Base-by-base conservation (phyloP, 176 grass and related monocot species). In the Saccharum spontaneum region DNA sequence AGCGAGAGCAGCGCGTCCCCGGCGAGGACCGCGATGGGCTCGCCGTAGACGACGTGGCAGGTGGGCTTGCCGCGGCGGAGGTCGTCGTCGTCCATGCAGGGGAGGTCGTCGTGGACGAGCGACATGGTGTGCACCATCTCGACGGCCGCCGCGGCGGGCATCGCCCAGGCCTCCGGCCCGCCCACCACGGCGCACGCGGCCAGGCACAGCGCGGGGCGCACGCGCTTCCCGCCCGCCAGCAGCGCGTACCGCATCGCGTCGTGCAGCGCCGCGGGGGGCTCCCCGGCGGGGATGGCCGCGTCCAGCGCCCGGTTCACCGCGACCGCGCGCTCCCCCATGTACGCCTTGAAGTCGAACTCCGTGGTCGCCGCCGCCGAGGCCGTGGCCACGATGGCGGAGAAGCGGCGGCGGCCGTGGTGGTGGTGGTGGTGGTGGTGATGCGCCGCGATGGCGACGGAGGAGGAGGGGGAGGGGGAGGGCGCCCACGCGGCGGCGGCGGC, bases 41-140 rank as follows among this genome's bases (percentile, higher is more conserved):
- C 94, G 69, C 90, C 87, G 71, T 67, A 97, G 11, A 89, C 85
- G 63, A 84, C 81, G 87, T 97, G 91, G 85, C 91, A 92, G 67
- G 94, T 90, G 74, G 79, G 76, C 87, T 94, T 87, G 48, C 94
- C 94, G 37, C 91, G 89, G 7, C 87, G 87, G 22, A 97, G 89
- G 83, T 94, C 85, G 64, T 97, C 94, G 77, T 97, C 84, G 67
- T 97, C 94, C 91, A 97, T 94, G 91, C 94, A 94, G 10, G 94
- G 94, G 5, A 97, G 71, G 81, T 97, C 91, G 71, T 94, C 91
- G 65, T 97, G 89, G 76, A 97, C 90, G 76, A 97, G 85, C 13
- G 94, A 97, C 94, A 97, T 97, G 63, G 91, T 97, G 79, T 97
- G 91, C 49, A 97, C 86, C 89, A 97, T 94, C 91, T 97, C 94